phyloP scores from a whole-genome alignment of 192 early-diverging fungal genomes.

The Gaertneriomyces sp. region DNA sequence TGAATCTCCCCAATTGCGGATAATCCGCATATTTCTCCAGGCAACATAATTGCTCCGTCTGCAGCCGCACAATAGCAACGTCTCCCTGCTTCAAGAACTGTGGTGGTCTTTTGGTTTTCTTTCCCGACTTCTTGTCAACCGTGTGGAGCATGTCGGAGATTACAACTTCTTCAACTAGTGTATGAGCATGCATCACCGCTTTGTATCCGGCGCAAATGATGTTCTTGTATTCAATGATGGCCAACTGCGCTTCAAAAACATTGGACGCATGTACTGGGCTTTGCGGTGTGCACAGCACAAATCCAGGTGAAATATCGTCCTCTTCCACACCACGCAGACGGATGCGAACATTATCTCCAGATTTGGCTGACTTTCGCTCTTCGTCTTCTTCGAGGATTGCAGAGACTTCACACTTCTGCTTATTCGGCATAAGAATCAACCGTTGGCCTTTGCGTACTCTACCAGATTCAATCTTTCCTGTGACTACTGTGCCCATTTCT shows the following conservation, averaged over 20 bases:
- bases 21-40: slow-evolving; percentile 83
- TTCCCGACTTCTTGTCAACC: slow-evolving; percentile 91
- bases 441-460: slow-evolving; percentile 80
- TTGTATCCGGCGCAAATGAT: slow-evolving; percentile 96
- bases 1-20: slow-evolving; percentile 94
- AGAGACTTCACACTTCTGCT: slow-evolving; percentile 63
- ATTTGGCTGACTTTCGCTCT: slow-evolving; percentile 69
- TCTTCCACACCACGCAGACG: slow-evolving; percentile 90
- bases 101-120: slow-evolving; percentile 82
- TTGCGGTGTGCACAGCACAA: slow-evolving; percentile 77
- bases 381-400: slow-evolving; percentile 80
- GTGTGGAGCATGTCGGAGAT: slow-evolving; percentile 77
- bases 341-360: slow-evolving; percentile 93
- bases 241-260: slow-evolving; percentile 80
- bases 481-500: slow-evolving; percentile 95
- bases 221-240: slow-evolving; percentile 89
- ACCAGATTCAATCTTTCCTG: slow-evolving; percentile 96
- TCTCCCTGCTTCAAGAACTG: slow-evolving; percentile 93
- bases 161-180: slow-evolving; percentile 82
- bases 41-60: slow-evolving; percentile 71
- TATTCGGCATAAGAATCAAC: slow-evolving; percentile 93
- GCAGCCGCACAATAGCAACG: slow-evolving; percentile 80
- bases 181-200: slow-evolving; percentile 89
- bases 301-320: slow-evolving; percentile 83
- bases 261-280: slow-evolving; percentile 75